Conservation (phyloP, 345 rosid genomes). For the Pelargonium nanum region DNA sequence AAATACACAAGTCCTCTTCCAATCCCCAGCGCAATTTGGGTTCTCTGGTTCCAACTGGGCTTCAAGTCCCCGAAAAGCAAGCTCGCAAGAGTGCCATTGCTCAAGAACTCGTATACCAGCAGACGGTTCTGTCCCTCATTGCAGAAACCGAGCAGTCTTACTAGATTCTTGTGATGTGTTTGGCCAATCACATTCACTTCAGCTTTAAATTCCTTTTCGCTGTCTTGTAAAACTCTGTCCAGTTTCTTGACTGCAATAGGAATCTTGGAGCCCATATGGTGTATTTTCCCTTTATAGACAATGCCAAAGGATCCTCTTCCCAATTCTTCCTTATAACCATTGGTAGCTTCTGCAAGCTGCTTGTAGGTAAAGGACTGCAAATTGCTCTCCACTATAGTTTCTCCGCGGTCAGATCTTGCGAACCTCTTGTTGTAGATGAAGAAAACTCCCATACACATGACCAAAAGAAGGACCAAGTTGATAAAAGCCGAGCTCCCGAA, state of each 20-base stretch:
- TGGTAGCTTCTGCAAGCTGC: slow-evolving; percentile 19
- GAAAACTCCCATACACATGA: slow-evolving; percentile 8
- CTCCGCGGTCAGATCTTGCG: neutral
- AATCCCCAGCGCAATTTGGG: slow-evolving; percentile 30
- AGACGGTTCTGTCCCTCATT: slow-evolving; percentile 36
- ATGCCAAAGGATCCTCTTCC: slow-evolving; percentile 24
- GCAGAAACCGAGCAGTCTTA: slow-evolving; percentile 38
- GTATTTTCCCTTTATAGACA: slow-evolving; percentile 20
- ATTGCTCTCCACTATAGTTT: slow-evolving; percentile 11
- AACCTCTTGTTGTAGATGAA: slow-evolving; percentile 9
- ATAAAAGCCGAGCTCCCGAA: slow-evolving; percentile 19
- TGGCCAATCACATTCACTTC: slow-evolving; percentile 41
- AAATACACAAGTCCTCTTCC: slow-evolving; percentile 45
- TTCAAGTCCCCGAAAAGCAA: slow-evolving; percentile 29
- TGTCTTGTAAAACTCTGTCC: slow-evolving; percentile 21
- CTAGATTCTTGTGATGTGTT: slow-evolving; percentile 46
- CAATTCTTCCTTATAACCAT: slow-evolving; percentile 16
- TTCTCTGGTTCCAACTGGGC: slow-evolving; percentile 35
- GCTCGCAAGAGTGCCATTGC: slow-evolving; percentile 37
- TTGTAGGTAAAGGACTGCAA: slow-evolving; percentile 12
- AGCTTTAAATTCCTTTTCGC: slow-evolving; percentile 43
- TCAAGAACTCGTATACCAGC: slow-evolving; percentile 43
- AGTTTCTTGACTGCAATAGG: slow-evolving; percentile 37
- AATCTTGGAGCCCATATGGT: neutral
- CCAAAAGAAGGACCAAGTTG: slow-evolving; percentile 10